Conservation (phyloP, 371 early-diverging fungal species). For the Apophysomyces sp. region DNA sequence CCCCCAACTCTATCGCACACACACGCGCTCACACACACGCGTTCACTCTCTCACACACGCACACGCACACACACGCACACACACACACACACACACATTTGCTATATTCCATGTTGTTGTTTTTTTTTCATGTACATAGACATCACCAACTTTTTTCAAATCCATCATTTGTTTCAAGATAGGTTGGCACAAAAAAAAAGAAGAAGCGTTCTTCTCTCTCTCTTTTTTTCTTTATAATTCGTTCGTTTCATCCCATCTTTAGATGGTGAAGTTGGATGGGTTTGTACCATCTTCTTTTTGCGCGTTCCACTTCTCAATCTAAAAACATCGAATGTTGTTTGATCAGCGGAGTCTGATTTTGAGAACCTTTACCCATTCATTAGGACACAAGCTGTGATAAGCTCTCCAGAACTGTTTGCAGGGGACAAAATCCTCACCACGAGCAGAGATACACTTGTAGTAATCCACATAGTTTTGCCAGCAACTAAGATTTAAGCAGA, state of each 20-base stretch:
- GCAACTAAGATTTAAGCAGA: slow-evolving; percentile 71
- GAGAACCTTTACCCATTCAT: slow-evolving; percentile 69
- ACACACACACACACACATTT: too few species aligned
- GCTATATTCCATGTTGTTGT: background rate
- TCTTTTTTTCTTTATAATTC: background rate
- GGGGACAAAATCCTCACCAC: slow-evolving; percentile 89
- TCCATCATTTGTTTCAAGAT: background rate
- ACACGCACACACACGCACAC: too few species aligned
- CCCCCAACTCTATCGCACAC: background rate
- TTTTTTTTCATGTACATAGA: slow-evolving; percentile 6
- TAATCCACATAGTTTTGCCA: slow-evolving; percentile 97
- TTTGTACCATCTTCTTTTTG: slow-evolving; percentile 80
- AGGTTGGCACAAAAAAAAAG: slow-evolving; percentile 4
- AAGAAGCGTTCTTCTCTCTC: background rate
- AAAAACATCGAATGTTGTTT: slow-evolving; percentile 51
- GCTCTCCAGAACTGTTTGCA: slow-evolving; percentile 85
- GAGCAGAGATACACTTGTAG: slow-evolving; percentile 79
- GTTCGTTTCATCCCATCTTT: slow-evolving; percentile 4
- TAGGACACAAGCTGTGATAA: slow-evolving; percentile 85
- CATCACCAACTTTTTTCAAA: background rate
- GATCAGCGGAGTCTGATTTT: slow-evolving; percentile 44
- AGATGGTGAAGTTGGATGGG: slow-evolving; percentile 61
- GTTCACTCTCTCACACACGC: too few species aligned
- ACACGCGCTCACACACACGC: too few species aligned
- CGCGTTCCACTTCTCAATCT: slow-evolving; percentile 85